Percentiles rank a stretch among this genome's conserved stretches.
These are phyloP conservation scores for Striga hermonthica DNA, from an alignment of 305 asterid genomes.

Conservation along the genomic window DNA sequence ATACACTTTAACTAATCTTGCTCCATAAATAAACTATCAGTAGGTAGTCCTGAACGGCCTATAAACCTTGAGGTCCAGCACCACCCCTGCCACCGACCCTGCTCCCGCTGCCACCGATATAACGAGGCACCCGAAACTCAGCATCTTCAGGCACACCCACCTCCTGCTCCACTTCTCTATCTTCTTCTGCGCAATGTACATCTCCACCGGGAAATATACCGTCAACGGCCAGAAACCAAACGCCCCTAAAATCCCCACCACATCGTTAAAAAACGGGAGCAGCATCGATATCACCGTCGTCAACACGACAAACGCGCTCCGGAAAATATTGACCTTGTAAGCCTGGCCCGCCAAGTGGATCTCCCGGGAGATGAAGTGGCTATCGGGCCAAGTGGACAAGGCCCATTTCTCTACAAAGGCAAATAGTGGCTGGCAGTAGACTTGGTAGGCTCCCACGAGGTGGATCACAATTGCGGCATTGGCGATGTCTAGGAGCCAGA, in stretches of 20 bases:
- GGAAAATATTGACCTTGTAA: slow-evolving; percentile 36
- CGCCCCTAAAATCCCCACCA: slow-evolving; percentile 37
- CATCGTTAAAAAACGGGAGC: slow-evolving; percentile 42
- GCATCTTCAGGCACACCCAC: slow-evolving; percentile 35
- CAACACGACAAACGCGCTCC: slow-evolving; percentile 32
- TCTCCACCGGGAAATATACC: slow-evolving; percentile 40
- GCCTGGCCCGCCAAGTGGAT: slow-evolving; percentile 2
- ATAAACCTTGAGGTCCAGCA: slow-evolving; percentile 31
- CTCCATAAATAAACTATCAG: background rate
- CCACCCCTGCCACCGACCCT: slow-evolving; percentile 37
- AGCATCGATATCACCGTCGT: slow-evolving; percentile 43
- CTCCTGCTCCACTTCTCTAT: slow-evolving; percentile 27
- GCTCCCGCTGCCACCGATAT: slow-evolving; percentile 36
- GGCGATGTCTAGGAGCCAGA: slow-evolving; percentile 29
- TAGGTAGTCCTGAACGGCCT: slow-evolving; percentile 37
- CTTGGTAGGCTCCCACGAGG: slow-evolving; percentile 30
- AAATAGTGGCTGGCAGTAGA: slow-evolving; percentile 28
- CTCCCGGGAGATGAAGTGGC: slow-evolving; percentile 26
- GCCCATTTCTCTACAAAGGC: slow-evolving; percentile 27
- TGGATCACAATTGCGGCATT: slow-evolving; percentile 28
- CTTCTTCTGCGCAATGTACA: slow-evolving; percentile 38
- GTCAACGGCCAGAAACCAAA: slow-evolving; percentile 40
- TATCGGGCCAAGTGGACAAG: slow-evolving; percentile 24
- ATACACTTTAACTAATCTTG: too few species aligned
- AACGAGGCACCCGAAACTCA: slow-evolving; percentile 34